Percentiles rank a stretch among this genome's conserved stretches.
phyloP scores from a whole-genome alignment of 164 flowering plant genomes.

The Macadamia tetraphylla region DNA sequence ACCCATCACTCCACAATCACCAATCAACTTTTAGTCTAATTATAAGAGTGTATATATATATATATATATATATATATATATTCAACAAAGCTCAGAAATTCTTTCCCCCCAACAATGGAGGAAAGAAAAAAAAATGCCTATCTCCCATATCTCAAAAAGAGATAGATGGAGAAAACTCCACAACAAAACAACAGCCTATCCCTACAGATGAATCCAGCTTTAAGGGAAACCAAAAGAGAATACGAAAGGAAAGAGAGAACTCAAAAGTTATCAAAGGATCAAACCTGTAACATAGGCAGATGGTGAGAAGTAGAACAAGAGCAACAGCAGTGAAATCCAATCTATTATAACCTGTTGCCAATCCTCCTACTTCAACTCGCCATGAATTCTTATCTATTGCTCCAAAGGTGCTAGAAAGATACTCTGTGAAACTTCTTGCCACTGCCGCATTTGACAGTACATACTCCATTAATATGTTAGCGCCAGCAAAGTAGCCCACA shows the following conservation, averaged over 20 bases:
- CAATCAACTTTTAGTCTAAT: not conserved
- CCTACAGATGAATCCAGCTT: no score
- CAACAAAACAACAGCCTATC: not conserved
- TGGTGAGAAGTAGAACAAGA: slow-evolving; percentile 40
- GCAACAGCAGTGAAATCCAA: slow-evolving; percentile 59
- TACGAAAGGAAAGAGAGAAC: no score
- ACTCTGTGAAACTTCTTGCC: slow-evolving; percentile 61
- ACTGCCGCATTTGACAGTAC: slow-evolving; percentile 80
- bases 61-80: no score
- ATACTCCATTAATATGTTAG: slow-evolving; percentile 73
- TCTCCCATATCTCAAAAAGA: not conserved
- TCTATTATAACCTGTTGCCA: slow-evolving; percentile 54
- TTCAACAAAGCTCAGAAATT: no score
- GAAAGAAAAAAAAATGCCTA: not conserved
- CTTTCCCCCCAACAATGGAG: no score
- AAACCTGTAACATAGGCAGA: slow-evolving; percentile 67
- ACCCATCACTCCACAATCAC: not conserved
- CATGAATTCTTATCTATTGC: slow-evolving; percentile 33
- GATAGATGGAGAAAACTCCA: not conserved
- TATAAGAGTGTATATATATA: not conserved
- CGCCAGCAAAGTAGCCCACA: slow-evolving; percentile 61
- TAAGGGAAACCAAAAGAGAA: no score
- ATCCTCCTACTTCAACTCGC: slow-evolving; percentile 35
- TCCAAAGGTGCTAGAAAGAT: slow-evolving; percentile 49
- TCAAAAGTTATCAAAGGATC: no score